These are phyloP conservation scores for Parietaria judaica DNA, from an alignment of 306 rosid species.

Conservation along the genomic window DNA sequence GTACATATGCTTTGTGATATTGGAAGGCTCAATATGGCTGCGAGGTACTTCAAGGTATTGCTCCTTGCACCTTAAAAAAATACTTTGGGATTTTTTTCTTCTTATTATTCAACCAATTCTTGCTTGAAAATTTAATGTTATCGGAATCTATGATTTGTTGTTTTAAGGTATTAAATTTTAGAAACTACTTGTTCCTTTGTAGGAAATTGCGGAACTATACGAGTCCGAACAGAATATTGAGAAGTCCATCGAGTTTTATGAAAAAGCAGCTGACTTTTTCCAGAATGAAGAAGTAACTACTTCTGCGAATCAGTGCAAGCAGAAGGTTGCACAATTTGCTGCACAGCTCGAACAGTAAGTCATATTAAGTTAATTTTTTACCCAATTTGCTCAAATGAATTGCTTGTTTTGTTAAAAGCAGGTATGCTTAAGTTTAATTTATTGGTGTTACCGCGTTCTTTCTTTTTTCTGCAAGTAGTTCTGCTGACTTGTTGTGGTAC, in stretches of 20 bases:
- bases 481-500: not conserved
- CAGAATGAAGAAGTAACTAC: conserved; percentile 83
- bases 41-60: conserved; percentile 76
- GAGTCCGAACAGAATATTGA: conserved; percentile 85
- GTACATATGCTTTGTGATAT: conserved; percentile 79
- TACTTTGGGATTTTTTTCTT: conserved; percentile 2
- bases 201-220: conserved; percentile 91
- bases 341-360: conserved; percentile 91
- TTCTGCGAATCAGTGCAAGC: conserved; percentile 92
- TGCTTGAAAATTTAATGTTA: not conserved
- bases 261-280: conserved; percentile 83
- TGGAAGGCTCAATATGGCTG: conserved; percentile 98
- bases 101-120: not conserved
- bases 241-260: conserved; percentile 65
- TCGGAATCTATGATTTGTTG: not conserved
- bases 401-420: not conserved
- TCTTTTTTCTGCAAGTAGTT: not conserved
- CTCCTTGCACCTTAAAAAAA: not conserved
- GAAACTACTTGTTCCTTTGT: conserved; percentile 11
- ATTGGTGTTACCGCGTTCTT: not conserved
- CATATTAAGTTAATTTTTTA: conserved; percentile 14
- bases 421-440: not conserved
- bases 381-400: conserved; percentile 8
- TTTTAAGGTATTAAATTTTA: not conserved
- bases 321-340: conserved; percentile 87